Evolutionary conservation across 1,284 basidiomycete species (phyloP).

Genomic region (Leccinum subrobustum): DNA sequence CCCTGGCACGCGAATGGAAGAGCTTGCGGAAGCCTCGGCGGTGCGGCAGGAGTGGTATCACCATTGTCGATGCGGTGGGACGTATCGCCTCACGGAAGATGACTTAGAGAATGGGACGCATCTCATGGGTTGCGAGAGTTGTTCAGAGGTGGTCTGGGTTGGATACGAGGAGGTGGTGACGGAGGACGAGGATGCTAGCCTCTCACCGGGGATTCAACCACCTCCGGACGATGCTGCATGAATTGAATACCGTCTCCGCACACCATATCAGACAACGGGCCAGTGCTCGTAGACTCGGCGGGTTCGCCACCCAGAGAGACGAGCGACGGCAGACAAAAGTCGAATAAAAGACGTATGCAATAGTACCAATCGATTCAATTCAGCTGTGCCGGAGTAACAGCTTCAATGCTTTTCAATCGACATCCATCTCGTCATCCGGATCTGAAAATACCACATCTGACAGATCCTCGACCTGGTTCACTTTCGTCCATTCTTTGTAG

Average conservation of each 20-base stretch:
- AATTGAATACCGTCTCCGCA: not conserved
- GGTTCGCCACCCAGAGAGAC: not conserved
- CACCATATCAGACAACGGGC: not conserved
- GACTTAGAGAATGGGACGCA: conserved; percentile 67
- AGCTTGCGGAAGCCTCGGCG: not conserved
- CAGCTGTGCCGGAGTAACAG: not conserved
- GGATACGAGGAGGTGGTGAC: conserved; percentile 58
- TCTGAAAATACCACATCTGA: conserved; percentile 9
- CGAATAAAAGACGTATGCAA: not conserved
- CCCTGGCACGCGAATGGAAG: conserved; percentile 2
- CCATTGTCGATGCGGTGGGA: conserved; percentile 68
- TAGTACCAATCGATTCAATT: not conserved
- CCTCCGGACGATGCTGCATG: not conserved
- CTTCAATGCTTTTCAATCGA: conserved; percentile 24
- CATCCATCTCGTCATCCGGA: conserved; percentile 24
- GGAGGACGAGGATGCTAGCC: conserved; percentile 1
- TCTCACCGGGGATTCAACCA: not conserved
- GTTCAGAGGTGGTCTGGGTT: conserved; percentile 77
- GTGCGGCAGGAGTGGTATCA: conserved; percentile 46
- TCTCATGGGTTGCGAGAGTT: conserved; percentile 64
- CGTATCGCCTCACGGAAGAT: conserved; percentile 52
- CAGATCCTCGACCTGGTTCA: conserved; percentile 13
- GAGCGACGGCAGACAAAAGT: not conserved
- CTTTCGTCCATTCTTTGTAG: conserved; percentile 48
- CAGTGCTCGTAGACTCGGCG: not conserved